Conservation (phyloP, 495 filamentous ascomycete genomes). For the Penicillium egyptiacum region DNA sequence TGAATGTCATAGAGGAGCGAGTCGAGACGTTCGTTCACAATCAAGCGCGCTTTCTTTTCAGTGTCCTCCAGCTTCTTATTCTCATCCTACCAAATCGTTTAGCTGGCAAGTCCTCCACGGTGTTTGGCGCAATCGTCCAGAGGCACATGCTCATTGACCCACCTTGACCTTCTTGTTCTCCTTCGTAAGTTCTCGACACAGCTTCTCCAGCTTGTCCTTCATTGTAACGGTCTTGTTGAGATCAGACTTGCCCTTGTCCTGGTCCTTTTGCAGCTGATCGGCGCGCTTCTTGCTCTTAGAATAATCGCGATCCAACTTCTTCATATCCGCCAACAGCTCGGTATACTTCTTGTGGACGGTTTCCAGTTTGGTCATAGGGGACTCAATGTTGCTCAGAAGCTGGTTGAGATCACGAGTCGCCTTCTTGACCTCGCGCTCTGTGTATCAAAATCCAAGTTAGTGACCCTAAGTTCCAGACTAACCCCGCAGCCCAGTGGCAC, state of each 20-base stretch:
- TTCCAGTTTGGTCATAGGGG: conserved; percentile 72
- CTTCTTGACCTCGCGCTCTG: conserved; percentile 85
- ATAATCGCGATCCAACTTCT: conserved; percentile 88
- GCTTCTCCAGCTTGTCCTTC: conserved; percentile 92
- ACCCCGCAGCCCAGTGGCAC: conserved; percentile 3
- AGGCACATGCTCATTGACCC: conserved; percentile 17
- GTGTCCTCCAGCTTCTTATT: conserved; percentile 81
- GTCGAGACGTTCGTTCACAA: conserved; percentile 81
- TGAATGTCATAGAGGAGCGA: conserved; percentile 75
- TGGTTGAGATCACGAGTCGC: conserved; percentile 85
- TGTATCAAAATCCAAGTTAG: conserved; percentile 26
- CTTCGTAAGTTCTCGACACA: conserved; percentile 86
- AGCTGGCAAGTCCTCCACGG: neutral
- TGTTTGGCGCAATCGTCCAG: neutral
- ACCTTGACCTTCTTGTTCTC: conserved; percentile 99
- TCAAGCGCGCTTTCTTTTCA: conserved; percentile 75
- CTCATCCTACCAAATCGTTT: conserved; percentile 66
- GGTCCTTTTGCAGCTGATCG: conserved; percentile 94
- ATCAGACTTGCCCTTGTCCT: conserved; percentile 83
- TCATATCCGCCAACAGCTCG: conserved; percentile 90
- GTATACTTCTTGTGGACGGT: conserved; percentile 86
- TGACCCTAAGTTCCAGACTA: conserved; percentile 8
- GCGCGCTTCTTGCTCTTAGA: conserved; percentile 93
- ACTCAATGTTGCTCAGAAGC: conserved; percentile 77
- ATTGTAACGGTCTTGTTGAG: conserved; percentile 81